Base-by-base conservation (phyloP, 768 basidiomycete species). In the Kwoniella newhampshirensis region DNA sequence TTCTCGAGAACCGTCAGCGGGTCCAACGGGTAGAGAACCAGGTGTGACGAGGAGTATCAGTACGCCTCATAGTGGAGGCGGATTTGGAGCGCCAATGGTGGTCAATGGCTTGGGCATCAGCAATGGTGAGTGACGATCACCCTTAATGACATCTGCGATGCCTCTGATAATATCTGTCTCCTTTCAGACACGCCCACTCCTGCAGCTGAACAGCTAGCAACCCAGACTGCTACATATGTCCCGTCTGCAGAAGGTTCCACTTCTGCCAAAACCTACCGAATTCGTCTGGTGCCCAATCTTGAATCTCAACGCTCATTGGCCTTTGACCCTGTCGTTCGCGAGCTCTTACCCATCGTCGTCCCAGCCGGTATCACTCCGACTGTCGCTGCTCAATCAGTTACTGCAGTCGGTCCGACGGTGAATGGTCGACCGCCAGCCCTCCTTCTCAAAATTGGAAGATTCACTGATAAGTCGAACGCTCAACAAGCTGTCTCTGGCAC, bases 241-340 rank as follows among this genome's bases (percentile, higher is more conserved):
- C 50, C 47, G 11, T n/a, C 43, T 20, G 25, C 41, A 20, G 46
- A 51, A 17, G 35, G 32, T 4, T 4, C 49, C 9, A 23, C 63
- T 20, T 37, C 59, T 5, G 63, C 66, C 21, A 75, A 77, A 7
- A 62, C 81, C 4, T 86, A 89, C 70, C 87, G 89, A 60, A 89
- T 97, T 70, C 87, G 92, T 17, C 86, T 99, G 51, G 94, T 97
- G 9, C 94, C 94, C 12, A 91, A 97, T 70, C 85, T 98, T 69
- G 94, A 97, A 76, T 85, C 87, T 20, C 84, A 88, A 15, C 86
- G 91, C 50, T 88, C 89, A 1, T 85, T 97, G 20, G 85, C 86
- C 60, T 97, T 97, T 79, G 93, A 97, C 50, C 86, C 93, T 62
- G 90, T 97, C 81, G 80, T 83, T 40, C 85, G 93, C 26, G 91